Percentiles rank a stretch among this genome's conserved stretches.
Evolutionary conservation across 768 basidiomycete species (phyloP).

Genomic region (Leccinum variicolor): DNA sequence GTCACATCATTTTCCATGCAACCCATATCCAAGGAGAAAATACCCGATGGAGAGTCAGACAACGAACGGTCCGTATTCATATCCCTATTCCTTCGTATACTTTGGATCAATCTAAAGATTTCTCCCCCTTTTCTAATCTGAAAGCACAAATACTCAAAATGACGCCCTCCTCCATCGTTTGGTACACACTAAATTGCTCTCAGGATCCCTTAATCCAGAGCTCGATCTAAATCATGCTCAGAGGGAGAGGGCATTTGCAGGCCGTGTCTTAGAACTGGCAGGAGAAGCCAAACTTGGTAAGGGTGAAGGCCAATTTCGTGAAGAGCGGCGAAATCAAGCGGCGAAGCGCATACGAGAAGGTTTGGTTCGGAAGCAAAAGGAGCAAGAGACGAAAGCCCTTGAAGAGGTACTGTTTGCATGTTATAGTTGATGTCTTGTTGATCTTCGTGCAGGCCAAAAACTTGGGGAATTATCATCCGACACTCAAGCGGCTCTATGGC

Average conservation of each 20-base stretch:
- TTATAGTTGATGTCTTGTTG: background rate
- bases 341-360: slow-evolving; percentile 73
- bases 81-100: background rate
- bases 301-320: slow-evolving; percentile 61
- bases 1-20: slow-evolving; percentile 34
- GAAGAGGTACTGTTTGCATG: slow-evolving; percentile 56
- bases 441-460: slow-evolving; percentile 62
- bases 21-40: slow-evolving; percentile 12
- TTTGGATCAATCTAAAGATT: background rate
- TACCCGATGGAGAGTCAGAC: slow-evolving; percentile 41
- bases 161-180: slow-evolving; percentile 76
- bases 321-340: slow-evolving; percentile 65
- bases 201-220: slow-evolving; percentile 65
- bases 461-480: slow-evolving; percentile 81
- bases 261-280: slow-evolving; percentile 71
- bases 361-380: slow-evolving; percentile 56
- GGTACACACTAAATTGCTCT: slow-evolving; percentile 75
- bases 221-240: slow-evolving; percentile 63
- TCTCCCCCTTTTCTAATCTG: slow-evolving; percentile 2
- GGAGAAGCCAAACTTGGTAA: slow-evolving; percentile 70
- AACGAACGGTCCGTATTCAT: slow-evolving; percentile 47
- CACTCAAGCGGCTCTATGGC: slow-evolving; percentile 66
- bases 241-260: slow-evolving; percentile 69
- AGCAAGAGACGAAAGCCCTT: slow-evolving; percentile 49
- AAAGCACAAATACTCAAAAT: slow-evolving; percentile 71